phyloP scores from a whole-genome alignment of 2,329 filamentous ascomycete genomes.

The Podosphaera xanthii region DNA sequence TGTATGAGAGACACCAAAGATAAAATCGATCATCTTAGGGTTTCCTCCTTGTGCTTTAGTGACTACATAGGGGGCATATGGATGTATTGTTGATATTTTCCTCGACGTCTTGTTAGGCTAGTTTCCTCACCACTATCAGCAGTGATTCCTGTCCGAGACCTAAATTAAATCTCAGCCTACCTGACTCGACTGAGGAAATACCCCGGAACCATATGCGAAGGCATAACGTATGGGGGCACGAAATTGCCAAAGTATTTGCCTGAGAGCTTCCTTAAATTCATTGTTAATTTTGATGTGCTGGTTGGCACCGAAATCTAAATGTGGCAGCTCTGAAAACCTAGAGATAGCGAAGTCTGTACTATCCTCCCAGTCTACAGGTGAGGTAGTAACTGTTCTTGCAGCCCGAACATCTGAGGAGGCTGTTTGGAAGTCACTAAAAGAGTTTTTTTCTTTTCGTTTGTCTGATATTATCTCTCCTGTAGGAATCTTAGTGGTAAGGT shows the following conservation, averaged over 20 bases:
- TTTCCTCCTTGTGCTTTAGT: constrained; percentile 66
- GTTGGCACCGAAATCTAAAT: constrained; percentile 71
- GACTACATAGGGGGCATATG: constrained; percentile 59
- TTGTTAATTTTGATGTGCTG: constrained; percentile 92
- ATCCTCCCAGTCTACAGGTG: constrained; percentile 39
- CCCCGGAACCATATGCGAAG: constrained; percentile 91
- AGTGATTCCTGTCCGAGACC: neutral
- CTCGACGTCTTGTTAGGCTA: constrained; percentile 21
- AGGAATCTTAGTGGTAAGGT: no score
- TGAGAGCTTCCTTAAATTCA: constrained; percentile 78
- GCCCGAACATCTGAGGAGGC: constrained; percentile 1
- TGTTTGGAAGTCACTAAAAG: neutral
- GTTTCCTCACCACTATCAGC: neutral
- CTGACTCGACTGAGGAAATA: constrained; percentile 53
- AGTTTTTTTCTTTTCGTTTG: neutral
- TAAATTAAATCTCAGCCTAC: constrained; percentile 4
- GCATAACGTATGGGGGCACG: constrained; percentile 84
- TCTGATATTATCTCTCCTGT: no score
- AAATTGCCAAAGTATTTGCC: constrained; percentile 77
- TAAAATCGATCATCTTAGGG: constrained; percentile 96
- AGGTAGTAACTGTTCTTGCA: constrained; percentile 4
- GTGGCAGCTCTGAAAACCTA: constrained; percentile 53
- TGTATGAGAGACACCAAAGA: constrained; percentile 82
- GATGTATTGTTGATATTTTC: constrained; percentile 44
- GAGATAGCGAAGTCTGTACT: constrained; percentile 48